Evolutionary conservation across 148 eudicot genomes (phyloP).

Genomic region (Rhododendron ferrugineum): DNA sequence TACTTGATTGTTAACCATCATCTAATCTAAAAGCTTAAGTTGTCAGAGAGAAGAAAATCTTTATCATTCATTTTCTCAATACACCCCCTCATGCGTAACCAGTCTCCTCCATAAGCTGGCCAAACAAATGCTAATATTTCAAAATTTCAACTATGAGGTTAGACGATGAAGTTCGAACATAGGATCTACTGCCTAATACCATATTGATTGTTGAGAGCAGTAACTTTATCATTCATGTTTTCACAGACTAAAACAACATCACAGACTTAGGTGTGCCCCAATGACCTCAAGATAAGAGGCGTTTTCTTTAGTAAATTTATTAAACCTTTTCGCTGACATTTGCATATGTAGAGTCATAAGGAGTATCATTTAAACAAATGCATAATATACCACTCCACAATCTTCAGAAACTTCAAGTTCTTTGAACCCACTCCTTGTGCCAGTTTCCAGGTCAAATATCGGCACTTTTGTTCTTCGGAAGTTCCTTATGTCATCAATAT

Average conservation of each 20-base stretch:
- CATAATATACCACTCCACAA: constrained; percentile 81
- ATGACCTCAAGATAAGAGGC: not conserved
- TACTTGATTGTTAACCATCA: not conserved
- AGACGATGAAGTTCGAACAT: not conserved
- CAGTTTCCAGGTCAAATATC: constrained; percentile 79
- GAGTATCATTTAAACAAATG: not conserved
- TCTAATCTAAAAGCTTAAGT: not conserved
- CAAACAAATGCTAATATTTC: not conserved
- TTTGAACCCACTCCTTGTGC: constrained; percentile 77
- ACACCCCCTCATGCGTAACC: not conserved
- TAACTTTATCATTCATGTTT: not conserved
- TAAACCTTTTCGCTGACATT: not conserved
- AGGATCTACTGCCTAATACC: not conserved
- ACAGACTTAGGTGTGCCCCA: not conserved
- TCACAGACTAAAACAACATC: not conserved
- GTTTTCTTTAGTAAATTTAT: not conserved
- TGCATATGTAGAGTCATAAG: not conserved
- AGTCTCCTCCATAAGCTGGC: not conserved
- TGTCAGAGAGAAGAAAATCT: not conserved
- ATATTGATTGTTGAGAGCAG: not conserved
- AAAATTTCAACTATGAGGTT: not conserved
- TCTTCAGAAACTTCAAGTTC: constrained; percentile 92
- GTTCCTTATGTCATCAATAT: constrained; percentile 74
- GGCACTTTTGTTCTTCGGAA: constrained; percentile 71
- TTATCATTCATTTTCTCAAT: not conserved